Base-by-base conservation (phyloP, 352 stramenopile genomes). In the Globisporangium nodosum region DNA sequence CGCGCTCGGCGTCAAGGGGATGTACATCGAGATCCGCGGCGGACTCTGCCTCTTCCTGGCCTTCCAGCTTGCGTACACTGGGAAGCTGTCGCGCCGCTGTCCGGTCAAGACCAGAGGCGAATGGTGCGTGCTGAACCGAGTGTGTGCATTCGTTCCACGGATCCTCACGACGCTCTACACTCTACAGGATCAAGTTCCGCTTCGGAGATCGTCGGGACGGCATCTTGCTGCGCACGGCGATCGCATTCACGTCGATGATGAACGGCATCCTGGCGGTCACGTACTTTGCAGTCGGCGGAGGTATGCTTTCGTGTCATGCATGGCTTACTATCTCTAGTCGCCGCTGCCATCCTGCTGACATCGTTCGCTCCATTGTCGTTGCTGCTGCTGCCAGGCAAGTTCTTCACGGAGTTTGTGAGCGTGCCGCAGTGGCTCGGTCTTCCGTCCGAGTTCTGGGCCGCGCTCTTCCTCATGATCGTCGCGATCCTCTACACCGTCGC, bases 1-100 rank as follows among this genome's bases (percentile, higher is more conserved):
- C 55, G 83, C 83, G 30, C 65, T 92, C 33, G 83, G 83, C n/a
- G 65, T 90, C 63, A 85, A 84, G 56, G 83, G 83, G 62, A 90
- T 92, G 83, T 90, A 85, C 73, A 89, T 92, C 54, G 83, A 92
- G 60, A 81, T 90, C 55, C 76, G 83, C 27, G 83, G 83, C 42
- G 83, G 83, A 3, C 40, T 92, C 9, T 92, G 83, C 60, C 69
- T 92, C 20, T 88, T 90, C 49, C 64, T 92, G 16, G 83, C 83
- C 27, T 90, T 92, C 55, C 83, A 92, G 58, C 67, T 92, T 27
- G 80, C 80, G 12, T 92, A 86, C 60, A 92, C 83, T 12, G 83
- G 83, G 27, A 92, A 92, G 18, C 65, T 92, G 5, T 89, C 79
- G 12, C 71, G 78, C 7, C 71, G 83, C 5, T 90, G 83, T 51